Evolutionary conservation across 1,284 basidiomycete species (phyloP).

Genomic region (Xanthoconium separans): DNA sequence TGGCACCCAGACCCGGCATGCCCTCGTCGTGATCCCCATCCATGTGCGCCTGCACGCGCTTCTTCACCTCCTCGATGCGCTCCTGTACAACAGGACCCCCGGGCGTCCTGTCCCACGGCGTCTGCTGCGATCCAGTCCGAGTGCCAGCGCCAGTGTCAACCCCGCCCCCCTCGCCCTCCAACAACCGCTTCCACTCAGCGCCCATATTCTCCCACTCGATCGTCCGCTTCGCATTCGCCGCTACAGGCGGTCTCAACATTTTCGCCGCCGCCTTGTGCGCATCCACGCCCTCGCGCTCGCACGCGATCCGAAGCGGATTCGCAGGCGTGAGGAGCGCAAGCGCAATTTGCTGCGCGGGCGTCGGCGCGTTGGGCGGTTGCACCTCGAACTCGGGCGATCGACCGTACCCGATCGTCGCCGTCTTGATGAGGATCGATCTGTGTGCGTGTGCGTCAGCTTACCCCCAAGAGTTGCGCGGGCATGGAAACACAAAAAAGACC

Average conservation of each 20-base stretch:
- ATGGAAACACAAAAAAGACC: constrained; percentile 24
- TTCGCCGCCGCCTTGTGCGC: constrained; percentile 13
- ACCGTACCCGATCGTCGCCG: constrained; percentile 66
- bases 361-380: constrained; percentile 53
- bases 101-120: not conserved
- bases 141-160: no score
- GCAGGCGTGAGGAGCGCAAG: constrained; percentile 46
- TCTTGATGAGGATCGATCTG: constrained; percentile 71
- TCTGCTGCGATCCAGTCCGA: not conserved
- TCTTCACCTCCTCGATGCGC: constrained; percentile 6
- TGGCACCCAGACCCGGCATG: not conserved
- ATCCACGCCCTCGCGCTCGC: constrained; percentile 28
- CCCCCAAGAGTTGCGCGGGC: not conserved
- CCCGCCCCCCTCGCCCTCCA: constrained; percentile 1
- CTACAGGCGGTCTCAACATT: constrained; percentile 12
- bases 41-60: not conserved
- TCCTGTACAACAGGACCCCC: not conserved
- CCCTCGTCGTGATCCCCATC: not conserved
- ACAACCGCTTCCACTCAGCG: constrained; percentile 16
- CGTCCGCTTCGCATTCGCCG: constrained; percentile 10
- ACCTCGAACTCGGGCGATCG: constrained; percentile 64
- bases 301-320: constrained; percentile 26
- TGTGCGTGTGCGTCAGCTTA: not conserved
- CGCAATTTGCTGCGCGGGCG: constrained; percentile 56
- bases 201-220: constrained; percentile 21